phyloP scores from a whole-genome alignment of 2,329 filamentous ascomycete species.

The Orbilia oligospora region DNA sequence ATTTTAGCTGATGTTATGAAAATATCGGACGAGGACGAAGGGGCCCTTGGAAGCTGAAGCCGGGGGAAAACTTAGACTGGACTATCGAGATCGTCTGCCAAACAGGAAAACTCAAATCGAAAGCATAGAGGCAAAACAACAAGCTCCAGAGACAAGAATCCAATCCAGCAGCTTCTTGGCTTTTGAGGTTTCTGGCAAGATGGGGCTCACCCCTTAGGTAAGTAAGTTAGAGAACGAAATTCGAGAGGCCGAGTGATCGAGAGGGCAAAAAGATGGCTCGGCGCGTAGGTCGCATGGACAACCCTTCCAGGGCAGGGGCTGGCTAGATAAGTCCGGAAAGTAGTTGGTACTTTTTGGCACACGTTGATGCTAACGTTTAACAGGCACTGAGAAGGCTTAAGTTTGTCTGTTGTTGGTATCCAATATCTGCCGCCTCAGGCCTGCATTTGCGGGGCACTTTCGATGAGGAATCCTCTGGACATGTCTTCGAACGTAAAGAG shows the following conservation, averaged over 20 bases:
- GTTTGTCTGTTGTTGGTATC: conserved; percentile 7
- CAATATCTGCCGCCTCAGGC: conserved; percentile 17
- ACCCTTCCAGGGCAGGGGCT: conserved; percentile 38
- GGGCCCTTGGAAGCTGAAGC: conserved; percentile 16
- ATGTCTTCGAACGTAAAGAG: conserved; percentile 18
- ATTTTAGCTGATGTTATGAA: conserved; percentile 19
- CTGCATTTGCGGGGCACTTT: conserved; percentile 33
- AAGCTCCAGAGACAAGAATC: conserved; percentile 20
- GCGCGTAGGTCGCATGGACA: conserved; percentile 59
- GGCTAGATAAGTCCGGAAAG: conserved; percentile 24
- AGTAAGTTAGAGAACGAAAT: conserved; percentile 22
- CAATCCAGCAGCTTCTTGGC: conserved; percentile 30
- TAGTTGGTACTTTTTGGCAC: conserved; percentile 23
- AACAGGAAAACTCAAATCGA: conserved; percentile 31
- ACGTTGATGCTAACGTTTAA: conserved; percentile 10
- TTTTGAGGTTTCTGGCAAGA: conserved; percentile 27
- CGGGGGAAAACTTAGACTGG: conserved; percentile 23
- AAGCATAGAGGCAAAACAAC: conserved; percentile 13
- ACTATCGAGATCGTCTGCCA: conserved; percentile 14
- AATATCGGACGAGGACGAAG: conserved; percentile 32
- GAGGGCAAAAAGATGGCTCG: conserved; percentile 24
- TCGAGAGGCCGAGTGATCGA: conserved; percentile 28
- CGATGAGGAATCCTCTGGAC: conserved; percentile 16
- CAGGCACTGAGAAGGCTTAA: conserved; percentile 14
- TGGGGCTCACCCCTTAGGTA: conserved; percentile 34